Base-by-base conservation (phyloP, 176 grass and related monocot genomes). In the Chloris gayana region DNA sequence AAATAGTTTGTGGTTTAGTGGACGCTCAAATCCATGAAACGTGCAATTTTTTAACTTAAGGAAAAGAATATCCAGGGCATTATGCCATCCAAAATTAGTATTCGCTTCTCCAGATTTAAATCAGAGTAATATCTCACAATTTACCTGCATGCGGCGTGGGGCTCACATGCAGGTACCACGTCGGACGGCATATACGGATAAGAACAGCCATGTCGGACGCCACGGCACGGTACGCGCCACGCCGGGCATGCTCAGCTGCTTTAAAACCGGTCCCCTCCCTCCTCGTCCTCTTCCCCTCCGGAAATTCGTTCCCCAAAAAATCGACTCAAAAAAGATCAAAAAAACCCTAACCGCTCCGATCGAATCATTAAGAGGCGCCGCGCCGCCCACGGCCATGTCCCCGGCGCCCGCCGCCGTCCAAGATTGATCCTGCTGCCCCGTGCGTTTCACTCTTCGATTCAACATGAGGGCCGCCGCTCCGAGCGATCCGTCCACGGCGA, bases 391-490 rank as follows among this genome's bases (percentile, higher is more conserved):
- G 83, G 57, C 57, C 13, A 86, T 80, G 77, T 27, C 61, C 25
- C 61, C 31, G 84, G 61, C 62, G n/a, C 68, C 79, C 70, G 49
- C 77, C 70, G 27, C 29, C 14, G 22, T 19, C 27, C 84, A 59
- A 45, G 69, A 74, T 80, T 86, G 62, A 80, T 47, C 21, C 35
- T 1, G 0, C 35, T 1, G 0, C 19, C 61, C 19, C 47, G 13
- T 24, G 0, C 25, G 69, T 9, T 29, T 59, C 29, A 15, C 75
- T 71, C 19, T 41, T 80, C 14, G 35, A 39, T 74, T 37, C 35
- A 46, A 47, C 19, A 91, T 91, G 94, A 93, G 90, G 73, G 66
- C 88, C 31, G 81, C 88, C 37, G 81, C 90, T 24, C 30, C 77
- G 39, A 45, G 81, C 74, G 88, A 93, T 69, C 77, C 84, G 42